Percentiles rank a stretch among this genome's conserved stretches.
phyloP scores from a whole-genome alignment of 1,284 basidiomycete species.

The Fistulina hepatica region DNA sequence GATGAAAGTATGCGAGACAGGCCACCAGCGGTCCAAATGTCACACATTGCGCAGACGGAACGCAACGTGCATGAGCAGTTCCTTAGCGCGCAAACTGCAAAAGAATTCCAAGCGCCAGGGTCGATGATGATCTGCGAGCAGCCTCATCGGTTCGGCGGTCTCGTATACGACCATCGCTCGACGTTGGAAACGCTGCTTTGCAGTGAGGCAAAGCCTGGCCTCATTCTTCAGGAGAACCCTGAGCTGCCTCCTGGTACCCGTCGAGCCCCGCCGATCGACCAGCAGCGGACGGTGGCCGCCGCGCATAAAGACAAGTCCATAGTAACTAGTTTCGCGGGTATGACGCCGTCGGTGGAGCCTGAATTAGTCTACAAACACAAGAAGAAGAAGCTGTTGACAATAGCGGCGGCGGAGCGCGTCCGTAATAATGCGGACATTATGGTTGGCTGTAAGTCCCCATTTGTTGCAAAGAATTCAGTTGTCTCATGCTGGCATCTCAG shows the following conservation, averaged over 20 bases:
- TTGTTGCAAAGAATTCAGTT: too few relatives aligned
- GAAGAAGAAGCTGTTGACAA: slow-evolving; percentile 16
- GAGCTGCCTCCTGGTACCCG: slow-evolving; percentile 1
- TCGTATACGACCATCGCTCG: slow-evolving; percentile 46
- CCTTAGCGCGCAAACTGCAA: slow-evolving; percentile 27
- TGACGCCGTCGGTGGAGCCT: slow-evolving; percentile 16
- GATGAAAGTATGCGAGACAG: not conserved
- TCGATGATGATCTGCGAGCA: slow-evolving; percentile 44
- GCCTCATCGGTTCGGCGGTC: slow-evolving; percentile 53
- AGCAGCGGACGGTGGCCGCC: slow-evolving; percentile 1
- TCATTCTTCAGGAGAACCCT: slow-evolving; percentile 33
- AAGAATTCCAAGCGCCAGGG: slow-evolving; percentile 20
- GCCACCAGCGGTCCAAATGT: too few relatives aligned
- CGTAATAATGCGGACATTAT: too few relatives aligned
- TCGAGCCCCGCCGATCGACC: slow-evolving; percentile 5
- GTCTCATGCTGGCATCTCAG: not conserved
- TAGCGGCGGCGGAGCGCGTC: not conserved
- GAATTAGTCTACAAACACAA: slow-evolving; percentile 12
- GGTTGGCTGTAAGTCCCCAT: too few relatives aligned
- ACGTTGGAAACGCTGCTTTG: slow-evolving; percentile 41
- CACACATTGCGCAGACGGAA: slow-evolving; percentile 22
- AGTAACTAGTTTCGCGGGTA: slow-evolving; percentile 29
- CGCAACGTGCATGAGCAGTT: slow-evolving; percentile 21
- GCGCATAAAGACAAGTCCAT: slow-evolving; percentile 2
- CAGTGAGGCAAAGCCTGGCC: slow-evolving; percentile 44